These are phyloP conservation scores for Spizellomyces punctatus DNA, from an alignment of 192 early-diverging fungal species.

Conservation along the genomic window DNA sequence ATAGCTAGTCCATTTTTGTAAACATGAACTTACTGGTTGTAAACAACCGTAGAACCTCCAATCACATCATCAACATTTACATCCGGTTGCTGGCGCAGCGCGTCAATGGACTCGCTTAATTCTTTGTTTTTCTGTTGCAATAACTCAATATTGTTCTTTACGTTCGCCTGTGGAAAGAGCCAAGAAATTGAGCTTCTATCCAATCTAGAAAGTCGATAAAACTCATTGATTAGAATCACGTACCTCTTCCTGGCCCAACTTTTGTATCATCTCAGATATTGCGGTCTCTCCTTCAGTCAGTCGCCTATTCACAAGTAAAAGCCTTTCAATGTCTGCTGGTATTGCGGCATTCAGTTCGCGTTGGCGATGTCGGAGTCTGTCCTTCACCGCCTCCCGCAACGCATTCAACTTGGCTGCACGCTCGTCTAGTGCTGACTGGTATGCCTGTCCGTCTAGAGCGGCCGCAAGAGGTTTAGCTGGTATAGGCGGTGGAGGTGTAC, in stretches of 20 bases:
- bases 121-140: slow-evolving; percentile 67
- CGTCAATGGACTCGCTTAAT: slow-evolving; percentile 52
- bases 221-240: neutral
- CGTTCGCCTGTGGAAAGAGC: slow-evolving; percentile 51
- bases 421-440: slow-evolving; percentile 37
- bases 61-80: slow-evolving; percentile 66
- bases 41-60: slow-evolving; percentile 63
- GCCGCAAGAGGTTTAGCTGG: slow-evolving; percentile 35
- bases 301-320: slow-evolving; percentile 66
- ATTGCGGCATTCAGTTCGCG: slow-evolving; percentile 61
- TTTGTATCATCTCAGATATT: slow-evolving; percentile 61
- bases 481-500: slow-evolving; percentile 26
- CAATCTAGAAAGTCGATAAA: slow-evolving; percentile 1
- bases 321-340: slow-evolving; percentile 65
- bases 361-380: slow-evolving; percentile 59
- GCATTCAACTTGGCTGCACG: slow-evolving; percentile 4
- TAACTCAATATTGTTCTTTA: slow-evolving; percentile 67
- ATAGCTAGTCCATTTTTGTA: neutral
- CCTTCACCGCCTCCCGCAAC: slow-evolving; percentile 46
- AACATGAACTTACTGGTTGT: slow-evolving; percentile 62
- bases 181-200: slow-evolving; percentile 1
- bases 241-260: slow-evolving; percentile 55
- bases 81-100: slow-evolving; percentile 58
- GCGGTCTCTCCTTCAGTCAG: slow-evolving; percentile 72
- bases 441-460: slow-evolving; percentile 10